A percentile compares a stretch with the other conserved stretches of the same genome.
These are phyloP conservation scores for Coprinopsis marcescibilis DNA, from an alignment of 768 basidiomycete genomes.

Conservation along the genomic window DNA sequence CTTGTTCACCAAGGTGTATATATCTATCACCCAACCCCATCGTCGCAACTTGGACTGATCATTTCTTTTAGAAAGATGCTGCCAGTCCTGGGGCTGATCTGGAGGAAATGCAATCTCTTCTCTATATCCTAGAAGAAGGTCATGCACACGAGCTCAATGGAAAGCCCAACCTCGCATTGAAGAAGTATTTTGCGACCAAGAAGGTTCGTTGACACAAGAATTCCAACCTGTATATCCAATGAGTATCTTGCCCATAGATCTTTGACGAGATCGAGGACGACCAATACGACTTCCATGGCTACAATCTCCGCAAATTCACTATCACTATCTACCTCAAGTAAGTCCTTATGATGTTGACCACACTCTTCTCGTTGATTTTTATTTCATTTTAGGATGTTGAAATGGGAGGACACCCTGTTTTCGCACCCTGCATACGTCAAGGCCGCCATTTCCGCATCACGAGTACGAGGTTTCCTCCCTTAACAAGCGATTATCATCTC, in stretches of 20 bases:
- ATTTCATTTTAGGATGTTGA: constrained; percentile 49
- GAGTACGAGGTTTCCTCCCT: constrained; percentile 33
- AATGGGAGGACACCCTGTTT: constrained; percentile 77
- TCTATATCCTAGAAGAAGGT: constrained; percentile 81
- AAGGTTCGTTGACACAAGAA: too few species aligned
- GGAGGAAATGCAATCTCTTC: constrained; percentile 92
- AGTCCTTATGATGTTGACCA: constrained; percentile 20
- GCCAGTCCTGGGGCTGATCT: constrained; percentile 69
- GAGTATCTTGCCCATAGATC: constrained; percentile 34
- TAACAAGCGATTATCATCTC: constrained; percentile 9
- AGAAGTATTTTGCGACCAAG: constrained; percentile 72
- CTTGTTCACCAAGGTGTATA: constrained; percentile 81
- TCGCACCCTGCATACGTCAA: constrained; percentile 73
- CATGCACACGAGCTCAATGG: constrained; percentile 61
- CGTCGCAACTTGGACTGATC: neutral
- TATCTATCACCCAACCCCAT: neutral
- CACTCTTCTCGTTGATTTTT: neutral
- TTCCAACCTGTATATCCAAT: too few species aligned
- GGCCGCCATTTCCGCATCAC: constrained; percentile 65
- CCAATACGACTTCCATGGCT: constrained; percentile 97
- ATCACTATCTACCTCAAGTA: constrained; percentile 83
- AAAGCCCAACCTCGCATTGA: constrained; percentile 73
- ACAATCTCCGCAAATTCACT: constrained; percentile 85
- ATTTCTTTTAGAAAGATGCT: constrained; percentile 70
- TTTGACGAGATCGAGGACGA: constrained; percentile 91